A percentile compares a stretch with the other conserved stretches of the same genome.
These are phyloP conservation scores for Jackrogersella multiformis DNA, from an alignment of 495 filamentous ascomycete species.

Conservation along the genomic window DNA sequence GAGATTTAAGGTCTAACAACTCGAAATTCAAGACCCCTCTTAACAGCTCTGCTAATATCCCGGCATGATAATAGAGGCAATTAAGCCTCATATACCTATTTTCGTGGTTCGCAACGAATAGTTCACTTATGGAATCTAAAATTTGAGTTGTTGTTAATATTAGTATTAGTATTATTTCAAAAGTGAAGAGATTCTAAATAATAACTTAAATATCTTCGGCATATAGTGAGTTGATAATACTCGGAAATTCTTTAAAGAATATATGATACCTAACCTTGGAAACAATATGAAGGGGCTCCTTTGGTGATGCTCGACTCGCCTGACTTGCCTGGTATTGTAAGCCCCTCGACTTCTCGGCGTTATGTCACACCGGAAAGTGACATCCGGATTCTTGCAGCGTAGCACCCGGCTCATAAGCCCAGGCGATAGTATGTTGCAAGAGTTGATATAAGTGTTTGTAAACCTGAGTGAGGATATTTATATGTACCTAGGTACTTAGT, in stretches of 20 bases:
- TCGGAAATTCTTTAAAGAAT: too few relatives aligned
- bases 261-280: too few relatives aligned
- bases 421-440: too few relatives aligned
- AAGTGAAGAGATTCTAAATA: not conserved
- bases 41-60: slow-evolving; percentile 21
- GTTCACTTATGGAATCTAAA: not conserved
- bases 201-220: not conserved
- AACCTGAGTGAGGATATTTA: slow-evolving; percentile 3
- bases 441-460: slow-evolving; percentile 5
- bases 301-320: slow-evolving; percentile 2
- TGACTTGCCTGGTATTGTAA: not conserved
- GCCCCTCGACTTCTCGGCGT: slow-evolving; percentile 24
- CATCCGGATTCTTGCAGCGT: slow-evolving; percentile 29
- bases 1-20: slow-evolving; percentile 12
- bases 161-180: not conserved
- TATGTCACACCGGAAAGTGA: slow-evolving; percentile 29
- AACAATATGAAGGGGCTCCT: not conserved
- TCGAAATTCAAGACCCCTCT: slow-evolving; percentile 8
- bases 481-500: too few relatives aligned
- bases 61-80: slow-evolving; percentile 18
- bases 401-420: slow-evolving; percentile 20
- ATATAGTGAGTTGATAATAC: not conserved
- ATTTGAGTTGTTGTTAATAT: too few relatives aligned
- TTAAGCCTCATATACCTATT: slow-evolving; percentile 25
- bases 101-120: not conserved